Evolutionary conservation across 139 green algal species (phyloP).

Genomic region (Coccomyxa sp.): DNA sequence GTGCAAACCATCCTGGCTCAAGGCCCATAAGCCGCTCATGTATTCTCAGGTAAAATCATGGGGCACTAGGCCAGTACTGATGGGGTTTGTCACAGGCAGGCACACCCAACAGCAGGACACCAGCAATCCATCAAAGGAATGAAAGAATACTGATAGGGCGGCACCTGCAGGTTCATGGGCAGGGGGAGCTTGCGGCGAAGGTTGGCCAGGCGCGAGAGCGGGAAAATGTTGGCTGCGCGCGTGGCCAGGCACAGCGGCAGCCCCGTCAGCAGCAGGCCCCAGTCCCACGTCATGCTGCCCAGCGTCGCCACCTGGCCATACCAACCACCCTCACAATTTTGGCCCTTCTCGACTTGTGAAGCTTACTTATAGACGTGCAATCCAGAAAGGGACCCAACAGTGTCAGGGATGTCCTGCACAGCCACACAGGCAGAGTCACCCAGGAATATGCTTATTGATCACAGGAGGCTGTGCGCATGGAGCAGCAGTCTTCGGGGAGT

Average conservation of each 20-base stretch:
- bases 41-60: too few species aligned
- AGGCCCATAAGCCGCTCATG: too few species aligned
- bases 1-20: too few species aligned
- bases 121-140: too few species aligned
- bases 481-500: too few species aligned
- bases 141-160: too few species aligned
- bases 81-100: too few species aligned
- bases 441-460: too few species aligned
- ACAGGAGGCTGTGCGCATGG: neutral
- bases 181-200: conserved; percentile 22
- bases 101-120: too few species aligned
- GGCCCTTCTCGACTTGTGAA: neutral
- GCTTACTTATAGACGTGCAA: neutral
- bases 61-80: too few species aligned
- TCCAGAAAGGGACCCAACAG: neutral
- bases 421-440: too few species aligned
- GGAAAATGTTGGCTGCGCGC: conserved; percentile 57
- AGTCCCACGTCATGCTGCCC: conserved; percentile 10
- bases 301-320: conserved; percentile 22
- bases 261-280: conserved; percentile 34
- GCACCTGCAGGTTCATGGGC: conserved; percentile 37
- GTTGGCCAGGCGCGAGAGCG: conserved; percentile 58
- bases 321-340: neutral
- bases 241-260: conserved; percentile 50
- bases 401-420: neutral